Evolutionary conservation across 805 yeast species (phyloP).

Genomic region (Peterozyma xylosa): DNA sequence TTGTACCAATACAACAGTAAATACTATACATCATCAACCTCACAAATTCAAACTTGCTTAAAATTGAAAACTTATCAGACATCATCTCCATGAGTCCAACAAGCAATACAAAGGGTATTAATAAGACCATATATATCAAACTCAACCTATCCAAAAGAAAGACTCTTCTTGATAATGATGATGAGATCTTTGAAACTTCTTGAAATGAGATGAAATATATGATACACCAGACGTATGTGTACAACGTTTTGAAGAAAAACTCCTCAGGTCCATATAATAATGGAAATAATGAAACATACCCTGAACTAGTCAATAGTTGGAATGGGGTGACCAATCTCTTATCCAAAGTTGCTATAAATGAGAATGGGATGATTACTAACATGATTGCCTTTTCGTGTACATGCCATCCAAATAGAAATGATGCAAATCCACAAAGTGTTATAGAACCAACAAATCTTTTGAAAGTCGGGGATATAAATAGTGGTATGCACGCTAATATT

Average conservation of each 20-base stretch:
- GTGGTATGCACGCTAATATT: slow-evolving; percentile 64
- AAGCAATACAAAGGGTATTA: slow-evolving; percentile 53
- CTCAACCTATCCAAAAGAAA: slow-evolving; percentile 70
- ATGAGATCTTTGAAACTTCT: slow-evolving; percentile 47
- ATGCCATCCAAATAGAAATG: slow-evolving; percentile 96
- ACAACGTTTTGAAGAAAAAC: slow-evolving; percentile 65
- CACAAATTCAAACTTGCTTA: slow-evolving; percentile 62
- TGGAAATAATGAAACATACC: slow-evolving; percentile 85
- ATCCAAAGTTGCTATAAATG: slow-evolving; percentile 67
- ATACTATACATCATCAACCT: slow-evolving; percentile 78
- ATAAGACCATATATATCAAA: slow-evolving; percentile 56
- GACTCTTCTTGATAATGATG: slow-evolving; percentile 29
- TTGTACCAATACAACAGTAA: slow-evolving; percentile 80
- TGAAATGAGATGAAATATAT: slow-evolving; percentile 66
- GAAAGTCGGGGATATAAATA: slow-evolving; percentile 63
- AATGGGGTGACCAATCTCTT: slow-evolving; percentile 66
- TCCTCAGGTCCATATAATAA: slow-evolving; percentile 75
- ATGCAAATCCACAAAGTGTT: slow-evolving; percentile 84
- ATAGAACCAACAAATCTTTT: slow-evolving; percentile 77
- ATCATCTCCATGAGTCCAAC: slow-evolving; percentile 43
- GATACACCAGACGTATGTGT: slow-evolving; percentile 81
- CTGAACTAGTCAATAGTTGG: slow-evolving; percentile 66
- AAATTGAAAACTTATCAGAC: slow-evolving; percentile 41
- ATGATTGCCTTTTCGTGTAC: slow-evolving; percentile 98
- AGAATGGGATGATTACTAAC: slow-evolving; percentile 79